These are phyloP conservation scores for Fomitopsis schrenkii DNA, from an alignment of 1,284 basidiomycete genomes.

Conservation along the genomic window DNA sequence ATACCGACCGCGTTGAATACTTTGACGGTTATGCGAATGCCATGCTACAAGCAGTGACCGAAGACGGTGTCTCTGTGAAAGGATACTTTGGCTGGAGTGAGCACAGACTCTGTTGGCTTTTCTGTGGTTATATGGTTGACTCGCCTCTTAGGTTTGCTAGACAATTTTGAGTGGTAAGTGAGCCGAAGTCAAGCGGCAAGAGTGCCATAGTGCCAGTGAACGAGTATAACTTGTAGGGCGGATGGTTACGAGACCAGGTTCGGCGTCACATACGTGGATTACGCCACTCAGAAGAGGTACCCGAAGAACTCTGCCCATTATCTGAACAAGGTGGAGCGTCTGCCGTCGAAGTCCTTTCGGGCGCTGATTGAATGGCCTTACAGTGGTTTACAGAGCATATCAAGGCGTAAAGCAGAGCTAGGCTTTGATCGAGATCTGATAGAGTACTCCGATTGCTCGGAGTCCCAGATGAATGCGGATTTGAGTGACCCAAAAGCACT, in stretches of 20 bases:
- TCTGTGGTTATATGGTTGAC: neutral
- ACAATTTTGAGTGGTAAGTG: conserved; percentile 69
- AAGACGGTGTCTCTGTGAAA: conserved; percentile 62
- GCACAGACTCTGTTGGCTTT: conserved; percentile 5
- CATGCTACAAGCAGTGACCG: conserved; percentile 50
- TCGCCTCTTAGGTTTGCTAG: conserved; percentile 44
- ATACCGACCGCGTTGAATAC: conserved; percentile 63
- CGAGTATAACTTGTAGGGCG: conserved; percentile 31
- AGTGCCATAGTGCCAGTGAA: neutral
- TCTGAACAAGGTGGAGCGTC: conserved; percentile 33
- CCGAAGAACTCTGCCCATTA: conserved; percentile 63
- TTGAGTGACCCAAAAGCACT: too few relatives aligned
- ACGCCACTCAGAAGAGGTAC: conserved; percentile 60
- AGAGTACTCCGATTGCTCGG: too few relatives aligned
- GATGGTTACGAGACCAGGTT: conserved; percentile 63
- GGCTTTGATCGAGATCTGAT: neutral
- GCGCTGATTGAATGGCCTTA: neutral
- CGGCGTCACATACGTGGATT: conserved; percentile 65
- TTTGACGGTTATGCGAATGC: conserved; percentile 61
- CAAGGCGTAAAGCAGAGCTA: neutral
- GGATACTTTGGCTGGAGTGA: conserved; percentile 73
- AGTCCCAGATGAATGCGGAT: too few relatives aligned
- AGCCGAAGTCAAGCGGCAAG: neutral
- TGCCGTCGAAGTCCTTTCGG: neutral
- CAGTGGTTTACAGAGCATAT: conserved; percentile 6